These are phyloP conservation scores for Boletus sp. DNA, from an alignment of 768 basidiomycete species.

Conservation along the genomic window DNA sequence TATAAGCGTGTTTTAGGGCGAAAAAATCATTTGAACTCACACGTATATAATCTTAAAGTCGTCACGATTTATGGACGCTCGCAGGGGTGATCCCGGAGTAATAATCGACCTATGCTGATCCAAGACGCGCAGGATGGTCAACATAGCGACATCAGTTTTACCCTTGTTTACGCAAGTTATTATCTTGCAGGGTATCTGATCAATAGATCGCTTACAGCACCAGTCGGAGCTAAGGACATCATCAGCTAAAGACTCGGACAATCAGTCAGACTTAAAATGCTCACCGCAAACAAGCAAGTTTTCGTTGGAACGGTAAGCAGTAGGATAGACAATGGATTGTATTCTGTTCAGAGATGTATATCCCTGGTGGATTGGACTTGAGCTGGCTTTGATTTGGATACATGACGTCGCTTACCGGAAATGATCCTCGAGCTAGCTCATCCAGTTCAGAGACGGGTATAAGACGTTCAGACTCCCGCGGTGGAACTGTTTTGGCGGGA, in stretches of 20 bases:
- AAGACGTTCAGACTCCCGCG: constrained; percentile 64
- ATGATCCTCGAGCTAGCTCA: constrained; percentile 72
- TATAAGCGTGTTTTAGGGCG: neutral
- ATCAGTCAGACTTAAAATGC: neutral
- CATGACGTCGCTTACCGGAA: constrained; percentile 55
- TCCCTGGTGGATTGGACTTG: constrained; percentile 46
- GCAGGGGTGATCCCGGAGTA: constrained; percentile 31
- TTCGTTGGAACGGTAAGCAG: constrained; percentile 93
- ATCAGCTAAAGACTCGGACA: neutral
- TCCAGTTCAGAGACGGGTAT: constrained; percentile 74
- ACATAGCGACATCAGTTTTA: constrained; percentile 98
- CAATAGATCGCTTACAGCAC: constrained; percentile 64
- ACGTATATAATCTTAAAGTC: constrained; percentile 98
- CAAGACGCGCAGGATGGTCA: constrained; percentile 86
- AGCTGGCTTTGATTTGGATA: neutral
- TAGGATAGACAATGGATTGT: constrained; percentile 91
- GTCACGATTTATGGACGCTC: constrained; percentile 57
- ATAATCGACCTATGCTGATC: constrained; percentile 56
- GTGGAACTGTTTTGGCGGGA: constrained; percentile 75
- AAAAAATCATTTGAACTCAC: constrained; percentile 38
- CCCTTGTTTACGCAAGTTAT: constrained; percentile 50
- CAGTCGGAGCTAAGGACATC: constrained; percentile 76
- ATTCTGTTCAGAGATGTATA: constrained; percentile 88
- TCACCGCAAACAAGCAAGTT: constrained; percentile 74
- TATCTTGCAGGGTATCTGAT: neutral